Conservation (phyloP, 2,329 filamentous ascomycete species). For the Scedosporium dehoogii region DNA sequence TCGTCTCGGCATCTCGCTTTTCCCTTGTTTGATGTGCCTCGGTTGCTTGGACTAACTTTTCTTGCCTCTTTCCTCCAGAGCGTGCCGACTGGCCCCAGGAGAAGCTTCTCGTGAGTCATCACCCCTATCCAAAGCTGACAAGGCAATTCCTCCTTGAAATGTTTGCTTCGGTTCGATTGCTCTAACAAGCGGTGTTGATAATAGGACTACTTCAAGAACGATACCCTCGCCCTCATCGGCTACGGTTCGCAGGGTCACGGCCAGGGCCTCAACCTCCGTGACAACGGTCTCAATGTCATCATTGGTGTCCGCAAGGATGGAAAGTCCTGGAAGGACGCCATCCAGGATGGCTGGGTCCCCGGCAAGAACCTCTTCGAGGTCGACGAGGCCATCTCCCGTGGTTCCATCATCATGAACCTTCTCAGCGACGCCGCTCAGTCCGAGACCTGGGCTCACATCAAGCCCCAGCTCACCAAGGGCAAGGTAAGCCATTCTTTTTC, state of each 20-base stretch:
- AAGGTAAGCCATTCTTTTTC: constrained; percentile 54
- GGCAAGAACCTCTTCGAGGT: constrained; percentile 99
- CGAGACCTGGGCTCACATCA: constrained; percentile 97
- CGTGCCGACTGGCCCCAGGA: constrained; percentile 97
- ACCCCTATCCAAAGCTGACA: too few species aligned
- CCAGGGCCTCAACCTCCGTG: constrained; percentile 97
- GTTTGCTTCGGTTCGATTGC: not conserved
- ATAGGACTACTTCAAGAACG: constrained; percentile 99
- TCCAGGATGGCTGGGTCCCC: constrained; percentile 94
- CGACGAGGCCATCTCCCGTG: constrained; percentile 86
- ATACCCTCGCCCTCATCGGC: constrained; percentile 97
- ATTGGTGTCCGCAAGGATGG: constrained; percentile 97
- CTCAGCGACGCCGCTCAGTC: constrained; percentile 95
- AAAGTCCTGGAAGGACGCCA: constrained; percentile 94
- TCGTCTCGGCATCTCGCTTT: constrained; percentile 6
- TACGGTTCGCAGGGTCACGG: constrained; percentile 98
- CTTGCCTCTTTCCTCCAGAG: constrained; percentile 44
- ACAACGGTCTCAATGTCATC: constrained; percentile 99
- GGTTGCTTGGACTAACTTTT: not conserved
- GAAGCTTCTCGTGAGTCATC: constrained; percentile 78
- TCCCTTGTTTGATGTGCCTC: constrained; percentile 4
- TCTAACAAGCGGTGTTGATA: not conserved
- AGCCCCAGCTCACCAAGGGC: constrained; percentile 96
- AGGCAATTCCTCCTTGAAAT: not conserved
- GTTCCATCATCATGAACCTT: constrained; percentile 98